These are phyloP conservation scores for Ogataea glucozyma DNA, from an alignment of 805 yeast species.

Conservation along the genomic window DNA sequence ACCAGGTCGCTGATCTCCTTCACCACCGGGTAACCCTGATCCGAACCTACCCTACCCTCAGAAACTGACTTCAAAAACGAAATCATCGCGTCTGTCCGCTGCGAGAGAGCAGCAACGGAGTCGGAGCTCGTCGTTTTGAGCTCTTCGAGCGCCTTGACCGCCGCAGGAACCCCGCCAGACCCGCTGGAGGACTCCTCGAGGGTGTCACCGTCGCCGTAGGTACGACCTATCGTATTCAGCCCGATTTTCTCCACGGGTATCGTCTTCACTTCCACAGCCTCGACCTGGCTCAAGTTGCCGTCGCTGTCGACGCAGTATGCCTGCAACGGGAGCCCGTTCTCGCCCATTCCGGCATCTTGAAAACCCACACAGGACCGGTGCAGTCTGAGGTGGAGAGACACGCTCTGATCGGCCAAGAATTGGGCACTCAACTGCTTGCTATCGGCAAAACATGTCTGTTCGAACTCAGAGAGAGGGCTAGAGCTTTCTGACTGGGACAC, in stretches of 20 bases:
- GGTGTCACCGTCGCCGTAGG: not conserved
- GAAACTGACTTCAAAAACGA: constrained; percentile 15
- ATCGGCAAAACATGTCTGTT: too few relatives aligned
- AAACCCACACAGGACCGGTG: not conserved
- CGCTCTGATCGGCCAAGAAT: not conserved
- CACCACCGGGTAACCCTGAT: constrained; percentile 10
- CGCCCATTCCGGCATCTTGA: not conserved
- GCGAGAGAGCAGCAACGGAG: constrained; percentile 6
- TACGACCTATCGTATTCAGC: constrained; percentile 15
- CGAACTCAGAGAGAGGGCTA: too few relatives aligned
- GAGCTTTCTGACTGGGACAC: too few relatives aligned
- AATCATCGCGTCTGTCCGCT: constrained; percentile 12
- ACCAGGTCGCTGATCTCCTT: constrained; percentile 17
- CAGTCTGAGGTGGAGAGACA: not conserved
- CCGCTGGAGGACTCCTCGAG: not conserved
- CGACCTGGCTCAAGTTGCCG: not conserved
- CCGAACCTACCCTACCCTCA: constrained; percentile 1
- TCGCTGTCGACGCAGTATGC: not conserved
- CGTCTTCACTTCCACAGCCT: constrained; percentile 13
- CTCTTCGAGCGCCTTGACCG: constrained; percentile 3
- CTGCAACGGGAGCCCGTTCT: not conserved
- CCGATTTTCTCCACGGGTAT: constrained; percentile 19
- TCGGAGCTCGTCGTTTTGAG: constrained; percentile 2
- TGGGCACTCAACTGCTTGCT: not conserved
- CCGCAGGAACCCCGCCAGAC: not conserved